Evolutionary conservation across 2,329 filamentous ascomycete species (phyloP), one percentile per base, ranked within the genome.

Genomic region (Colletotrichum limetticola): DNA sequence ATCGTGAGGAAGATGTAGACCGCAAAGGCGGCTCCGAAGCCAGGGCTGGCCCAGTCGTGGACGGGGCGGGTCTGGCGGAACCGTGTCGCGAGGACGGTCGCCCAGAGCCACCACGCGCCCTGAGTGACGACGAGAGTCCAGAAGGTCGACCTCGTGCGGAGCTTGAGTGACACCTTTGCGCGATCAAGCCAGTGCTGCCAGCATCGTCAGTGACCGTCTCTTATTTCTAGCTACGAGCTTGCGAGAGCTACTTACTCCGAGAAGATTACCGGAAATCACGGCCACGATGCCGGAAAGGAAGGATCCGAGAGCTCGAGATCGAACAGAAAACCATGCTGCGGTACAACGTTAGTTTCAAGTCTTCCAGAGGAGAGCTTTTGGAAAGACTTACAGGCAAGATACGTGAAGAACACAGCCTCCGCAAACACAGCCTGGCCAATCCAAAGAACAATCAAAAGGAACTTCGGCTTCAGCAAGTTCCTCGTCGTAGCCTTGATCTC

Each of bases 31-130:
- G 86, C 85, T 0, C 92, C 92, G 67, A 95, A 95, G 0, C 91
- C 91, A 0, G 83, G 74, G 74, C 87, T 87, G 0, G 79, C 77
- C 93, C 93, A 95, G 79, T 95, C 93, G 76, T 90, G 92, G 0
- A 86, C 88, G 0, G 92, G 92, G 22, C 85, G 82, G 0, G 87
- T 88, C 12, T 82, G 80, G 19, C 85, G 85, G 79, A 90, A 94
- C 35, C 88, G 84, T 0, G 91, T 91, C 0, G 91, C 91, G 2
- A 93, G 80, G 2, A 94, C 82, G 0, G 92, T 93, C 0, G 88
- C 89, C 92, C 93, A 95, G 4, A 90, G 84, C 92, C 93, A 95
- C 88, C 91, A 94, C 0, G 85, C 91, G 0, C 92, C 92, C 76
- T 93, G 91, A 0, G 92, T 79, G 0, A 86, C 82, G 19, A 87